phyloP scores from a whole-genome alignment of 306 rosid species.

The Cajanus cajan region DNA sequence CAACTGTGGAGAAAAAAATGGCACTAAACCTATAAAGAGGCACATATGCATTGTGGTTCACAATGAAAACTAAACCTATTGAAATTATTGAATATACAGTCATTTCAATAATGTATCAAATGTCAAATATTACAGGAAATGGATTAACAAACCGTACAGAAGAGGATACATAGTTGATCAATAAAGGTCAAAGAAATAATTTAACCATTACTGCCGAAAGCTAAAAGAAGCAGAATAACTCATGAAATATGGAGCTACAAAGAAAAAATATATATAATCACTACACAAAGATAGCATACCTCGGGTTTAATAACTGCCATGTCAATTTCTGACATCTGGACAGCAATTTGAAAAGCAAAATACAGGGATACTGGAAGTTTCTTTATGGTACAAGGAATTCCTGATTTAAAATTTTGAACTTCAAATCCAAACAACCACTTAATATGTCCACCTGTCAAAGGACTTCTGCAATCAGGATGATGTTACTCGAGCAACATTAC shows the following conservation, averaged over 20 bases:
- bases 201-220: not conserved
- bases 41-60: conserved; percentile 7
- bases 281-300: conserved; percentile 47
- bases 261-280: not conserved
- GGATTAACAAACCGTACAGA: not conserved
- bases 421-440: conserved; percentile 22
- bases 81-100: not conserved
- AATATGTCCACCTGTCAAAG: conserved; percentile 25
- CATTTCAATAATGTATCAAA: not conserved
- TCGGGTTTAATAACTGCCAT: conserved; percentile 88
- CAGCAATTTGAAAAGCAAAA: conserved; percentile 17
- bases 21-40: not conserved
- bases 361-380: conserved; percentile 1
- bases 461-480: conserved; percentile 15
- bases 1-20: not conserved
- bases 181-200: not conserved
- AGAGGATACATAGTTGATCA: not conserved
- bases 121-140: not conserved
- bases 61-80: not conserved
- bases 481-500: conserved; percentile 22
- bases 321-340: conserved; percentile 82
- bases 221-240: not conserved
- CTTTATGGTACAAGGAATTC: conserved; percentile 12
- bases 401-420: conserved; percentile 4
- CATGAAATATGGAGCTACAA: conserved; percentile 5